phyloP scores from a whole-genome alignment of 768 basidiomycete genomes.

The Rhizopogon vesiculosus region DNA sequence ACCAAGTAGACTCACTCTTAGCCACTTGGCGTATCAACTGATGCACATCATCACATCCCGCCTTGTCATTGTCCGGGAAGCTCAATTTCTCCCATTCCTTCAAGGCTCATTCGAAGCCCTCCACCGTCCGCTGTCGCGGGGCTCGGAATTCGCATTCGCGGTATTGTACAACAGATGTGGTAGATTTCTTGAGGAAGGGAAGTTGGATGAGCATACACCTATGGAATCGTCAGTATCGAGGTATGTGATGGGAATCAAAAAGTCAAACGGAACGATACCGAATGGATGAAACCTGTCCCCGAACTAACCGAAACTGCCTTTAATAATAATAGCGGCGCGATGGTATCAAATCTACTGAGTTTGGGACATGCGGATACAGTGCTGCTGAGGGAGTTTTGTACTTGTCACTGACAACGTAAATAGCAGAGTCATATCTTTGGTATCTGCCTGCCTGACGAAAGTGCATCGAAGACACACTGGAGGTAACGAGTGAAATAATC shows the following conservation, averaged over 20 bases:
- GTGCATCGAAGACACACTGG: constrained; percentile 78
- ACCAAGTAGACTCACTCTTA: constrained; percentile 3
- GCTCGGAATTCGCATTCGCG: constrained; percentile 31
- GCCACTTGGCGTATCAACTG: constrained; percentile 17
- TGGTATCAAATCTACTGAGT: constrained; percentile 64
- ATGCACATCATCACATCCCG: constrained; percentile 14
- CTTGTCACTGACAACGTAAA: constrained; percentile 33
- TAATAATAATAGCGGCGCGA: constrained; percentile 37
- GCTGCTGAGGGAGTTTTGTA: constrained; percentile 69
- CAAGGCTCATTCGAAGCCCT: constrained; percentile 62
- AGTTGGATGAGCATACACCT: constrained; percentile 71
- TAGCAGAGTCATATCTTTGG: constrained; percentile 31
- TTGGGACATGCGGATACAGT: constrained; percentile 73
- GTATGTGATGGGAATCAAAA: neutral
- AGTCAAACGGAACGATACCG: constrained; percentile 49
- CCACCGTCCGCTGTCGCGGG: constrained; percentile 41
- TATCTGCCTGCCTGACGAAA: constrained; percentile 57
- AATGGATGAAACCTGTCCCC: constrained; percentile 31
- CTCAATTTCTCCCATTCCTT: constrained; percentile 56
- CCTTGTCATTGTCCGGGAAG: constrained; percentile 14
- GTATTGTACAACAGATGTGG: constrained; percentile 55
- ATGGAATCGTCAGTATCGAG: constrained; percentile 2
- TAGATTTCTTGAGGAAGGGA: constrained; percentile 48
- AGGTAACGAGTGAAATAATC: constrained; percentile 62
- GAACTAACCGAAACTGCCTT: constrained; percentile 8